These are phyloP conservation scores for Sparassis latifolia DNA, from an alignment of 1,284 basidiomycete species.

Conservation along the genomic window DNA sequence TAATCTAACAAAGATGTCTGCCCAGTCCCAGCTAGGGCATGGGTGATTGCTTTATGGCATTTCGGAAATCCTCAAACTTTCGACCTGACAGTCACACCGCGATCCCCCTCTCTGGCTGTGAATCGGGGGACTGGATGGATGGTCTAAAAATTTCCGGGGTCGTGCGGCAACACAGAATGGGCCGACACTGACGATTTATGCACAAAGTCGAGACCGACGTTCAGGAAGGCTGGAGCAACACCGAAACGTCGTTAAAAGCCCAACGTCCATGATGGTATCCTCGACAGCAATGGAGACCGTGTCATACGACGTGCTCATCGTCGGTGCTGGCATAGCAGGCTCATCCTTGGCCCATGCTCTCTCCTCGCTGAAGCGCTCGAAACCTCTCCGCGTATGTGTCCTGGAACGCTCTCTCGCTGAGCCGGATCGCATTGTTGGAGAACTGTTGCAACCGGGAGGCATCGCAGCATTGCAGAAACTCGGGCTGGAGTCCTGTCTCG, in stretches of 20 bases:
- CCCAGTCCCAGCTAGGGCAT: too few species aligned
- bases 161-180: constrained; percentile 1
- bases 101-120: not conserved
- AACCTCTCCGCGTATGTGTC: constrained; percentile 72
- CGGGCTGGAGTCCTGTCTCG: constrained; percentile 71
- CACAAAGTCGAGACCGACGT: constrained; percentile 3
- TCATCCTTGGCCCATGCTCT: constrained; percentile 70
- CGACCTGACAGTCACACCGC: too few species aligned
- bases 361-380: constrained; percentile 40
- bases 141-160: not conserved
- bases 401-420: constrained; percentile 87
- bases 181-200: constrained; percentile 5
- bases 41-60: too few species aligned
- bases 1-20: too few species aligned
- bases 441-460: constrained; percentile 94
- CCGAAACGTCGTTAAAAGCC: constrained; percentile 5
- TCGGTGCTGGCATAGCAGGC: constrained; percentile 89
- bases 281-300: constrained; percentile 1
- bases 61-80: too few species aligned
- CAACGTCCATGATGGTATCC: not conserved
- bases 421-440: constrained; percentile 96
- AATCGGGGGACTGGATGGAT: not conserved
- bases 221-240: constrained; percentile 5
- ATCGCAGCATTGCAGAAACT: constrained; percentile 73
- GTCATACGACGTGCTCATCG: constrained; percentile 72